Evolutionary conservation across 176 grass and related monocot species (phyloP), one percentile per base, ranked within the genome.

Genomic region (Aegilops tauschii): DNA sequence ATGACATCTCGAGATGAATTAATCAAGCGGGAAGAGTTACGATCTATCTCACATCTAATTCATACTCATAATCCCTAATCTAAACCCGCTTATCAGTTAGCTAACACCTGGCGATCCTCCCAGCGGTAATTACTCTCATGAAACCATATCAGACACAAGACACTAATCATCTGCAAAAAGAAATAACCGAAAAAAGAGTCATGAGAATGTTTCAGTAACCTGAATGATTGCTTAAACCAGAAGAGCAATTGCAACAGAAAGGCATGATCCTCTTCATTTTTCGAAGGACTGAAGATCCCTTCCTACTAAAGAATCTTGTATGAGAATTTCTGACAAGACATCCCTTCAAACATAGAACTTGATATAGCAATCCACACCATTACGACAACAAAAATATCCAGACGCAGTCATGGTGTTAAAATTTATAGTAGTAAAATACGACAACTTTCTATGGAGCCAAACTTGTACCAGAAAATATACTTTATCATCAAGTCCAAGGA

Each of bases 221-320:
- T 99, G 94, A 96, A 99, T 86, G 97, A 96, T 84, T 96, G 92
- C 88, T 99, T 99, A 89, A 99, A 99, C 97, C 97, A 99, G 70
- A 94, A 90, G 86, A 99, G 90, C 84, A 99, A 91, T 80, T 99
- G 89, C 62, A 96, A 84, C 62, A 99, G 90, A 88, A 96, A 93
- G 44, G 92, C 94, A 79, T 94, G 90, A 87, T 96, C 90, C 81
- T 84, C 86, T 88, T 99, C 94, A 79, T 90, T 91, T 88, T 99
- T 94, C 28, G 92, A 96, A 83, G 97, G 92, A 86, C 29, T 77
- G 79, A 93, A 91, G 87, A 90, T 96, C 83, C 92, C 97, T 84
- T 98, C 97, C 94, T 96, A 86, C 75, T 84, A 87, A 85, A 91
- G 25, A 73, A 88, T 62, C 36, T 78, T 78, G 83, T 80, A 18